Evolutionary conservation across 2,329 filamentous ascomycete genomes (phyloP).

Genomic region (Aspergillus latus): DNA sequence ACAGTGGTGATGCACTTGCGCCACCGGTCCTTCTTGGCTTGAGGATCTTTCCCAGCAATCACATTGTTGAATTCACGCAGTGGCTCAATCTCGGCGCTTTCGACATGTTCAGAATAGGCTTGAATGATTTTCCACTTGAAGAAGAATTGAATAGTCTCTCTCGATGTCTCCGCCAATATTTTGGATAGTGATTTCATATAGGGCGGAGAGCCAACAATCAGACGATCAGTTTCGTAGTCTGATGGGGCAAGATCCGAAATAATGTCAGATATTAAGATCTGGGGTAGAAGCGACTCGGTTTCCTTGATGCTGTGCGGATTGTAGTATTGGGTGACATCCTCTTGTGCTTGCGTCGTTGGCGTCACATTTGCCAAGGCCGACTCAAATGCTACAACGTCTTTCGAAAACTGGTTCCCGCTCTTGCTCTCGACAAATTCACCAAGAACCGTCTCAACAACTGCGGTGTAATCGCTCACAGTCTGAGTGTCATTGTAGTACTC

Average conservation of each 20-base stretch:
- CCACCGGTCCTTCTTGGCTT: slow-evolving; percentile 65
- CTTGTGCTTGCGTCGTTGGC: slow-evolving; percentile 57
- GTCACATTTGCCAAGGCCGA: slow-evolving; percentile 60
- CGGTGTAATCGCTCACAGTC: slow-evolving; percentile 53
- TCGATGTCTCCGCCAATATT: slow-evolving; percentile 55
- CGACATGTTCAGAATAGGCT: slow-evolving; percentile 53
- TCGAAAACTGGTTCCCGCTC: slow-evolving; percentile 28
- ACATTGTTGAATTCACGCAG: slow-evolving; percentile 62
- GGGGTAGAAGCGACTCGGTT: slow-evolving; percentile 55
- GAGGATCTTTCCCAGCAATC: slow-evolving; percentile 61
- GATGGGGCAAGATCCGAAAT: slow-evolving; percentile 56
- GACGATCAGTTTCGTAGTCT: slow-evolving; percentile 50
- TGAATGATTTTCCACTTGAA: slow-evolving; percentile 65
- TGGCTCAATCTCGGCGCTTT: slow-evolving; percentile 61
- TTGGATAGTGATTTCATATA: slow-evolving; percentile 60
- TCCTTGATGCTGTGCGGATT: slow-evolving; percentile 62
- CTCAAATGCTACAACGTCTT: slow-evolving; percentile 58
- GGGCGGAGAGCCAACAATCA: slow-evolving; percentile 61
- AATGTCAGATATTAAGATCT: slow-evolving; percentile 55
- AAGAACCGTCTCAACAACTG: slow-evolving; percentile 45
- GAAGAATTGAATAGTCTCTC: slow-evolving; percentile 61
- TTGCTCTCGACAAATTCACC: slow-evolving; percentile 36
- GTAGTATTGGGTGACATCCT: slow-evolving; percentile 67
- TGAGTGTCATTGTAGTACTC: slow-evolving; percentile 60
- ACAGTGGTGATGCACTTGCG: slow-evolving; percentile 61